Evolutionary conservation across 2,329 filamentous ascomycete genomes (phyloP), one percentile per base, ranked within the genome.

Genomic region (Aspergillus texensis): DNA sequence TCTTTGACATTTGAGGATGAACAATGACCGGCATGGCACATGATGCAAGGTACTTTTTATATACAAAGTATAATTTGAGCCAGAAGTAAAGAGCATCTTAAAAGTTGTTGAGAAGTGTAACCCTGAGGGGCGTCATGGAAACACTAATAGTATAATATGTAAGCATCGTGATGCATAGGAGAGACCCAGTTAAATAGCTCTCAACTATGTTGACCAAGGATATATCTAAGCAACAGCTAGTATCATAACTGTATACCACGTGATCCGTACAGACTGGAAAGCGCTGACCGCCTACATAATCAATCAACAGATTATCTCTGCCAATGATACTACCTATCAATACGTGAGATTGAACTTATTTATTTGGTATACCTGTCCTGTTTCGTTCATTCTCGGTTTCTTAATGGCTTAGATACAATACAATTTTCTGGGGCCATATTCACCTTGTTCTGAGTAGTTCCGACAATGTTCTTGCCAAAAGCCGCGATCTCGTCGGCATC

Each of bases 381-480:
- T 24, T 52, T 19, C 8, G 4, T 11, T n/a, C 14, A 2, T 12
- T 12, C 28, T 8, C 19, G 2, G 9, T 10, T 10, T n/a, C 6
- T 16, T n/a, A 24, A 52, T 50, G 46, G 28, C 19, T 52, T 32
- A 32, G 21, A 34, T 24, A 21, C 26, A n/a, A 30, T 9, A 32
- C 8, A 11, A n/a, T 34, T n/a, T 21, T 8, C 2, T 19, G 9
- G 14, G 48, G 30, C 28, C 19, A 52, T 32, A 32, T 53, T 41
- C n/a, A 28, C 16, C 28, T 36, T 26, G 26, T 16, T 19, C 28
- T 34, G 39, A 46, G 24, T 34, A 28, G 36, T 11, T 52, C 14
- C 39, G 57, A 75, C 65, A 62, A 80, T 80, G 78, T 80, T 80
- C 67, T 75, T 77, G 46, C 76, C 75, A 52, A 78, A 74, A 69